phyloP scores from a whole-genome alignment of 345 rosid species.

The Euphorbia lathyris region DNA sequence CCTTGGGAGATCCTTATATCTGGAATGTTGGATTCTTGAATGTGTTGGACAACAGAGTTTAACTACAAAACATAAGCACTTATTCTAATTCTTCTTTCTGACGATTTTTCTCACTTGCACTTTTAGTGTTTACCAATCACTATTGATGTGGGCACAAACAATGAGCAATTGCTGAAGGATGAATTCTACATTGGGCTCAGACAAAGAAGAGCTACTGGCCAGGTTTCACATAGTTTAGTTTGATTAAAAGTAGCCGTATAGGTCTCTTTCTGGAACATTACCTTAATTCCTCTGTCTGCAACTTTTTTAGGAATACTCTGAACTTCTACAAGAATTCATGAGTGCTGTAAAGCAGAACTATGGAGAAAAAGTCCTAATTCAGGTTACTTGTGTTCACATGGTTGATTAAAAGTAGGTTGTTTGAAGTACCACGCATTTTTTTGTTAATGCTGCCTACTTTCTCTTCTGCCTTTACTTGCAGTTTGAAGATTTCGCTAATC shows the following conservation, averaged over 20 bases:
- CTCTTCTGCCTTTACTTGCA: conserved; percentile 30
- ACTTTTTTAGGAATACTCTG: conserved; percentile 59
- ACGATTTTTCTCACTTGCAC: neutral
- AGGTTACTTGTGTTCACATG: conserved; percentile 37
- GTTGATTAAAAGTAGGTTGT: neutral
- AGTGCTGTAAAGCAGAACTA: conserved; percentile 84
- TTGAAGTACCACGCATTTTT: neutral
- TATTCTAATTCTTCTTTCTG: conserved; percentile 3
- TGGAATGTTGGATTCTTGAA: neutral
- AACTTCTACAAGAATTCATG: conserved; percentile 79
- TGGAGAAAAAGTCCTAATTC: conserved; percentile 83
- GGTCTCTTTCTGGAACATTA: neutral
- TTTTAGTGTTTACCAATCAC: conserved; percentile 82
- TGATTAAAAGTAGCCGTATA: conserved; percentile 5
- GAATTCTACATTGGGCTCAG: conserved; percentile 85
- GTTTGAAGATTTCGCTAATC: conserved; percentile 99
- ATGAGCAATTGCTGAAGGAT: conserved; percentile 69
- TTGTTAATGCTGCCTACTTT: neutral
- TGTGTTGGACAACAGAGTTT: neutral
- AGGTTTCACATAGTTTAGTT: conserved; percentile 39
- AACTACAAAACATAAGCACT: neutral
- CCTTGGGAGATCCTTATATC: neutral
- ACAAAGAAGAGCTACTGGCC: conserved; percentile 75
- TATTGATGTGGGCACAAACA: conserved; percentile 90
- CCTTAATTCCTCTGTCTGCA: conserved; percentile 3